Evolutionary conservation across 345 rosid species (phyloP).

Genomic region (Aquilaria sinensis): DNA sequence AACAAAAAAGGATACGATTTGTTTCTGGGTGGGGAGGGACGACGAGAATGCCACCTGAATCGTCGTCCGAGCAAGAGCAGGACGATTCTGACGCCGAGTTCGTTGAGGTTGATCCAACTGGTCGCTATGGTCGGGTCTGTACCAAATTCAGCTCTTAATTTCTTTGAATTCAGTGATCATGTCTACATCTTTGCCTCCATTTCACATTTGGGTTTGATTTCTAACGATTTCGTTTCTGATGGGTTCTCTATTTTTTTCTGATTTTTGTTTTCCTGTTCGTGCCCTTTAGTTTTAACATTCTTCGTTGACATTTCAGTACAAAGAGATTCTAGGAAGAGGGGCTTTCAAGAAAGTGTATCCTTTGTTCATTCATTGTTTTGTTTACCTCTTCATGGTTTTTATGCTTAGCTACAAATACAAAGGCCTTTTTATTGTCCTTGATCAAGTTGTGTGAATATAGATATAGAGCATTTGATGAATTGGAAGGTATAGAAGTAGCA

Average conservation of each 20-base stretch:
- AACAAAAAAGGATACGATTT: too few relatives aligned
- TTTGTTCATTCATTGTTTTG: slow-evolving; percentile 6
- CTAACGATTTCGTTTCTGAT: background rate
- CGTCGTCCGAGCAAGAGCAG: slow-evolving; percentile 46
- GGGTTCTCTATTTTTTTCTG: slow-evolving; percentile 4
- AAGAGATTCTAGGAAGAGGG: slow-evolving; percentile 90
- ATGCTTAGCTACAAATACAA: background rate
- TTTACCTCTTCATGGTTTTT: slow-evolving; percentile 8
- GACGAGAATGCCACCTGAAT: slow-evolving; percentile 53
- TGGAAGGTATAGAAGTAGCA: slow-evolving; percentile 95
- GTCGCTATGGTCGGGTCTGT: slow-evolving; percentile 91
- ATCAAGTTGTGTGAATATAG: slow-evolving; percentile 39
- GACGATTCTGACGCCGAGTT: slow-evolving; percentile 61
- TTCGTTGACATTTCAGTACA: slow-evolving; percentile 47
- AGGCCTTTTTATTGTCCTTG: slow-evolving; percentile 33
- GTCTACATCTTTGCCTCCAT: background rate
- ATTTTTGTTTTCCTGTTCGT: background rate
- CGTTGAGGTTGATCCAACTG: slow-evolving; percentile 79
- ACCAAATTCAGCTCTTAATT: background rate
- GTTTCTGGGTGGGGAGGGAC: background rate
- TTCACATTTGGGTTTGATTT: slow-evolving; percentile 9
- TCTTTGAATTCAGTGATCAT: background rate
- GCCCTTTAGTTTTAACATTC: background rate
- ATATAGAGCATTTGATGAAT: slow-evolving; percentile 89
- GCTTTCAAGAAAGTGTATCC: slow-evolving; percentile 99